Evolutionary conservation across 1,284 basidiomycete genomes (phyloP).

Genomic region (Anthracocystis panici-leucophaei): DNA sequence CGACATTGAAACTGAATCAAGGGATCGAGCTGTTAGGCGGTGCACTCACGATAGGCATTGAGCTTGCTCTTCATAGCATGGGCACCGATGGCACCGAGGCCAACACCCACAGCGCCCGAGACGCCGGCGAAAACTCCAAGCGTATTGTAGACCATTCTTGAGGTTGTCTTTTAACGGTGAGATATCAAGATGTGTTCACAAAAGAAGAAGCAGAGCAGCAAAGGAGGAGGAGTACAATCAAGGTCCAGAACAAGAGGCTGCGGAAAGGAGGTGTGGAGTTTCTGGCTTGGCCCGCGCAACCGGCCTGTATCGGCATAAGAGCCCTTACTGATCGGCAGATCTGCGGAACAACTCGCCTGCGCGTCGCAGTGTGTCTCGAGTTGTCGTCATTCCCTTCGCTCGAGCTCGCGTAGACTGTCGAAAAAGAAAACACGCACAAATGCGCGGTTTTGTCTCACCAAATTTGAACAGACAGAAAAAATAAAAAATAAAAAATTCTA

Average conservation of each 20-base stretch:
- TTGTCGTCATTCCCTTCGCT: conserved; percentile 3
- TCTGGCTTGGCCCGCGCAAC: too few species aligned
- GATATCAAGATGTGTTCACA: background rate
- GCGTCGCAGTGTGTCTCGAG: background rate
- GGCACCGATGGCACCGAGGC: conserved; percentile 61
- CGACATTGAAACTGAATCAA: background rate
- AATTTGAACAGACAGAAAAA: background rate
- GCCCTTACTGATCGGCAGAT: too few species aligned
- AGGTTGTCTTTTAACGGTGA: background rate
- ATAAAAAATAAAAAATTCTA: background rate
- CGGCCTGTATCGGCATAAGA: too few species aligned
- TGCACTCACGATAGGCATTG: conserved; percentile 56
- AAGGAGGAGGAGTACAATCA: background rate
- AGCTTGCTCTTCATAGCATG: conserved; percentile 64
- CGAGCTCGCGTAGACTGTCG: background rate
- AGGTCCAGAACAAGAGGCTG: background rate
- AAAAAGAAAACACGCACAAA: background rate
- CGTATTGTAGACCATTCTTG: conserved; percentile 45
- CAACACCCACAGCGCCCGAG: conserved; percentile 56
- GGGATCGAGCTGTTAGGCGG: too few species aligned
- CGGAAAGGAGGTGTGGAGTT: too few species aligned
- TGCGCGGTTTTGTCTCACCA: background rate
- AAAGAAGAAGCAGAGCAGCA: background rate
- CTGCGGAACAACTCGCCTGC: too few species aligned
- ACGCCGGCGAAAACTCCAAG: conserved; percentile 54